A percentile compares a stretch with the other conserved stretches of the same genome.
These are phyloP conservation scores for Trichosporon faecale DNA, from an alignment of 1,284 basidiomycete species.

Conservation along the genomic window DNA sequence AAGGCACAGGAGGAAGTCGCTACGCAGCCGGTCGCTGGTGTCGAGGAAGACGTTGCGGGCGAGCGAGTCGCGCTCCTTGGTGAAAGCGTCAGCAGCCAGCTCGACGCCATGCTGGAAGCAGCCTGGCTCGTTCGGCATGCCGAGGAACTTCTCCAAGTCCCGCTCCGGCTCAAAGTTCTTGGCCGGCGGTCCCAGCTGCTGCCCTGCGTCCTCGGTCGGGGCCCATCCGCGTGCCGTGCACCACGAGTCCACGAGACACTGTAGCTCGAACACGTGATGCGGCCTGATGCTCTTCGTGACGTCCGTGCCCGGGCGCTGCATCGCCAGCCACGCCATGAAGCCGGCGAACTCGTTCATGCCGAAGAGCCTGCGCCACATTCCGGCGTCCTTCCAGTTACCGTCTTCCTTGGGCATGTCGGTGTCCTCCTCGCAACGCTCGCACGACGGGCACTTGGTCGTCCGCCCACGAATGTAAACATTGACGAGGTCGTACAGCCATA, in stretches of 20 bases:
- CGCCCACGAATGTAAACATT: background rate
- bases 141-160: background rate
- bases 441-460: background rate
- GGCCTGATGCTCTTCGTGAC: background rate
- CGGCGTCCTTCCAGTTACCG: background rate
- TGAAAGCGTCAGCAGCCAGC: background rate
- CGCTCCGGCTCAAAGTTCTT: background rate
- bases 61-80: background rate
- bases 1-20: background rate
- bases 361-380: background rate
- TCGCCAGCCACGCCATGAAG: background rate
- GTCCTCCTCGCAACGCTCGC: background rate
- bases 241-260: slow-evolving; percentile 7
- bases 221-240: background rate
- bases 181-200: background rate
- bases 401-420: background rate
- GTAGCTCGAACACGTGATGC: slow-evolving; percentile 8
- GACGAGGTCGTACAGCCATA: slow-evolving; percentile 13
- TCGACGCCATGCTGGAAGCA: background rate
- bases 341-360: slow-evolving; percentile 13
- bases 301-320: background rate
- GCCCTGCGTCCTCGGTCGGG: background rate
- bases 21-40: background rate
- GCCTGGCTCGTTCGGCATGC: background rate
- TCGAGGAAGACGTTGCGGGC: background rate